These are phyloP conservation scores for Ceratocystiopsis minuta DNA, from an alignment of 2,329 filamentous ascomycete species.

Conservation along the genomic window DNA sequence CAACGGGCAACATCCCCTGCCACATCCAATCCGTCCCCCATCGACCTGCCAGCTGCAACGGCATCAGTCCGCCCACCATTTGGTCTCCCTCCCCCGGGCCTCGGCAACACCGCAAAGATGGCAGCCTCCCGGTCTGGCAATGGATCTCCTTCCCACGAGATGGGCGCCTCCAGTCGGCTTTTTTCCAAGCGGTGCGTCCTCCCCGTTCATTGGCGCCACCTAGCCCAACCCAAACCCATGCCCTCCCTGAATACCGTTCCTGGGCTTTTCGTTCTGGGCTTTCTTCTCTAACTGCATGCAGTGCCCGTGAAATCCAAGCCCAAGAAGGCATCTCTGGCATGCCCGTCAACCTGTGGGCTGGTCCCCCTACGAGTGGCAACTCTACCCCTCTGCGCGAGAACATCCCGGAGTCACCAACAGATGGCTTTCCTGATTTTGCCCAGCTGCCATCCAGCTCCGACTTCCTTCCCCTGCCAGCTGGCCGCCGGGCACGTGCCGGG, in stretches of 20 bases:
- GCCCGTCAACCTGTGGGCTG: conserved; percentile 67
- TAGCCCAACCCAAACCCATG: too few relatives aligned
- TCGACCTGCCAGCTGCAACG: conserved; percentile 45
- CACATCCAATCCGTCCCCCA: conserved; percentile 54
- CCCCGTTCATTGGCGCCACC: not conserved
- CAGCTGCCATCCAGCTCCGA: conserved; percentile 49
- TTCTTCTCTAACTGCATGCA: conserved; percentile 18
- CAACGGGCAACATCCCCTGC: conserved; percentile 64
- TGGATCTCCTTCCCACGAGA: conserved; percentile 92
- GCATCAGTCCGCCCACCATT: conserved; percentile 52
- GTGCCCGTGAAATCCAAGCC: conserved; percentile 89
- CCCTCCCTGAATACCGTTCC: too few relatives aligned
- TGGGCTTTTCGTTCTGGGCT: too few relatives aligned
- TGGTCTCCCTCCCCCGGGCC: conserved; percentile 44
- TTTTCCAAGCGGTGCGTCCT: conserved; percentile 75
- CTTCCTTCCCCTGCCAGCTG: conserved; percentile 45
- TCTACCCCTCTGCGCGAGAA: conserved; percentile 93
- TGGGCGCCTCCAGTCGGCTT: conserved; percentile 53
- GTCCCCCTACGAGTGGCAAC: conserved; percentile 87
- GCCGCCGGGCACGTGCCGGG: conserved; percentile 71
- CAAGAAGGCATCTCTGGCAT: conserved; percentile 69
- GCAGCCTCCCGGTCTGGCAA: conserved; percentile 57
- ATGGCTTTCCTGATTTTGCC: conserved; percentile 84
- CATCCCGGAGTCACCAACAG: conserved; percentile 89
- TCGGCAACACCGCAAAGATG: conserved; percentile 42